Evolutionary conservation across 257 asterid genomes (phyloP).

Genomic region (Pogostemon cablin): DNA sequence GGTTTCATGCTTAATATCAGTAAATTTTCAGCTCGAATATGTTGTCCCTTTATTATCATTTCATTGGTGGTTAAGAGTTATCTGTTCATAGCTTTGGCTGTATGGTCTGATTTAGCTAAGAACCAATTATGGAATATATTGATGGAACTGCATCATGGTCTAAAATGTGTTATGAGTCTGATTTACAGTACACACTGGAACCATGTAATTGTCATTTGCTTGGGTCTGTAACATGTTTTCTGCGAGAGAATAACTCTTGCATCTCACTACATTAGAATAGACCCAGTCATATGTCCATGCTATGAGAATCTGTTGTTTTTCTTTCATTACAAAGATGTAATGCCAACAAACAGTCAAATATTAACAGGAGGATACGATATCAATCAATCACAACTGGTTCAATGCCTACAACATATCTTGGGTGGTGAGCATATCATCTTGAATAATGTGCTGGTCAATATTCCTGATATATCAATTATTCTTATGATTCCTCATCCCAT

Average conservation of each 20-base stretch:
- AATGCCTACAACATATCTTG: slow-evolving; percentile 73
- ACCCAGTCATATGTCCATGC: not conserved
- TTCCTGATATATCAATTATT: not conserved
- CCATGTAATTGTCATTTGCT: not conserved
- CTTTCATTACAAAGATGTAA: slow-evolving; percentile 24
- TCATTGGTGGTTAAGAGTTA: no score
- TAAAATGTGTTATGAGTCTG: no score
- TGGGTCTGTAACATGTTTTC: not conserved
- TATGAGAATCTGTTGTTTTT: slow-evolving; percentile 16
- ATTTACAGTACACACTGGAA: not conserved
- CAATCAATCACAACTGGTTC: slow-evolving; percentile 98
- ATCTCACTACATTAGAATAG: not conserved
- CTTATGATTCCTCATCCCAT: slow-evolving; percentile 19
- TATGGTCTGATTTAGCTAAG: no score
- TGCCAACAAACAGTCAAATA: not conserved
- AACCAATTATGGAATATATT: no score
- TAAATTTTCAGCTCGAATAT: no score
- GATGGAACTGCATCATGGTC: no score
- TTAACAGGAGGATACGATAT: slow-evolving; percentile 85
- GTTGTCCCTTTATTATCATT: no score
- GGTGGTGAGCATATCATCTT: slow-evolving; percentile 65
- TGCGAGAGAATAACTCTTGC: not conserved
- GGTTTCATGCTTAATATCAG: no score
- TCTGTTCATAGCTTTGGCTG: no score
- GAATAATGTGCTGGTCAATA: slow-evolving; percentile 10